Evolutionary conservation across 129 eudicot genomes (phyloP), one percentile per base, ranked within the genome.

Genomic region (Centella asiatica): DNA sequence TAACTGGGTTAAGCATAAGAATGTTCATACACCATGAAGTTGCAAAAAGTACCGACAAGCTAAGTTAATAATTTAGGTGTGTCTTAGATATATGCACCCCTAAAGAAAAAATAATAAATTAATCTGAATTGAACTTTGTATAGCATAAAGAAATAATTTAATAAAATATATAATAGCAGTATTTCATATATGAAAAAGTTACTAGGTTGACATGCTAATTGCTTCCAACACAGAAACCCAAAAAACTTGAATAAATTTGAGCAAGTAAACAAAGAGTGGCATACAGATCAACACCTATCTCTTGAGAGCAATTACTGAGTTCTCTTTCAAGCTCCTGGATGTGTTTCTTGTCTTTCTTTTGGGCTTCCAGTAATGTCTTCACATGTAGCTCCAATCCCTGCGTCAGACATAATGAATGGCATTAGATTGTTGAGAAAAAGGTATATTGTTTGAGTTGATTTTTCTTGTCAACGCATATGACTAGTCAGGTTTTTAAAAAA

Each of bases 241-340:
- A 33, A 24, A 14, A n/a, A n/a, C n/a, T n/a, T n/a, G n/a, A n/a
- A n/a, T n/a, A n/a, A n/a, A 49, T 10, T 22, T 33, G n/a, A 52
- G 62, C 22, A 2, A 13, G 37, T 17, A 29, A 4, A 6, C 23
- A 17, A 48, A 24, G 22, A 37, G 27, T 23, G 24, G 29, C 36
- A 42, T 34, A 24, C 8, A 65, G 18, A 18, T 32, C 29, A 64
- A 27, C 69, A 90, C 97, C 97, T 81, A 90, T 82, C 81, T 90
- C 95, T 68, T 90, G 89, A 68, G 78, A 72, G 80, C 95, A 84
- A 68, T 86, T 90, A 40, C 81, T 81, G 53, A 87, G 82, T 66
- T 90, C 95, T 80, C 87, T 84, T 76, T 90, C 89, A 65, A 90
- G 52, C 71, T 75, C 83, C 70, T 55, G 75, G n/a, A 90, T 84